Conservation (phyloP, 2,329 filamentous ascomycete species). For the Diaporthe aspalathi region DNA sequence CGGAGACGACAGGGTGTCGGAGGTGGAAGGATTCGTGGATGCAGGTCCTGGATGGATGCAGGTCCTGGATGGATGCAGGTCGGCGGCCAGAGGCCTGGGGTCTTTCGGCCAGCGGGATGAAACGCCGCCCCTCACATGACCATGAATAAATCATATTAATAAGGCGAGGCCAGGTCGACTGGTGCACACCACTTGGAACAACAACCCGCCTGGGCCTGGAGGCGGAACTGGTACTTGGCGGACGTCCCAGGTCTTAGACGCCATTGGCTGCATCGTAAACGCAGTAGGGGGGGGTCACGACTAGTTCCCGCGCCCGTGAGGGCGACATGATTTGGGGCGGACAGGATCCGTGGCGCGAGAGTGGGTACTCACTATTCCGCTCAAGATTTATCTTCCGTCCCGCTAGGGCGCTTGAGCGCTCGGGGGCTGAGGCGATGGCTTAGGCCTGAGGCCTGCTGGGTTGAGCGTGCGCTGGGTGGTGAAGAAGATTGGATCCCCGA, state of each 20-base stretch:
- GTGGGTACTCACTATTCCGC: slow-evolving; percentile 12
- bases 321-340: not conserved
- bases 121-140: not conserved
- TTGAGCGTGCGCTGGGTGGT: not conserved
- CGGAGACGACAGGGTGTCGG: not conserved
- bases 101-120: slow-evolving; percentile 1
- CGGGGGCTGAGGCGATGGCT: slow-evolving; percentile 20
- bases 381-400: not conserved
- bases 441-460: not conserved
- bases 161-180: slow-evolving; percentile 11
- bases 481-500: not conserved
- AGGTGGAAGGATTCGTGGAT: not conserved
- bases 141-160: not conserved
- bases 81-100: slow-evolving; percentile 11
- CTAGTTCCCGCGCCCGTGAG: too few species aligned
- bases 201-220: too few species aligned
- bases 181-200: too few species aligned
- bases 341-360: slow-evolving; percentile 13
- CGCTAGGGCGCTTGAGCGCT: slow-evolving; percentile 7
- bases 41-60: too few species aligned
- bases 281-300: not conserved
- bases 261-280: not conserved
- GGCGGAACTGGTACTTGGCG: too few species aligned
- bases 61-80: not conserved
- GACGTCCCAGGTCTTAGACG: not conserved